Conservation (phyloP, 306 rosid genomes). For the Purshia tridentata region DNA sequence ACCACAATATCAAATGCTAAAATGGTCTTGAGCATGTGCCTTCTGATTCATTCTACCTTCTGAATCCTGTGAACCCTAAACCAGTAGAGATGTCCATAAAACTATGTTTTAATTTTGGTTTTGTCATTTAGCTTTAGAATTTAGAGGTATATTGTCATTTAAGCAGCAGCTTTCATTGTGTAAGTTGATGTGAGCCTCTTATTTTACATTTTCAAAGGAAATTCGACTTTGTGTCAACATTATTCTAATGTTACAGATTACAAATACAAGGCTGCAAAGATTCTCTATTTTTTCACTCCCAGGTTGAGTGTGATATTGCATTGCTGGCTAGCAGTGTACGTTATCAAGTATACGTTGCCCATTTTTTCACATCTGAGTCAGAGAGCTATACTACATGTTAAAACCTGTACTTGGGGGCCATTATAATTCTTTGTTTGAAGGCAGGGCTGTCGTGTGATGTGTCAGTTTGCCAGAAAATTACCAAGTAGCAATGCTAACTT, state of each 20-base stretch:
- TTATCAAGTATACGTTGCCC: neutral
- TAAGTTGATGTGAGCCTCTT: neutral
- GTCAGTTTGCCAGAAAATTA: neutral
- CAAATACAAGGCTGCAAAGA: neutral
- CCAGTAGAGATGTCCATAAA: neutral
- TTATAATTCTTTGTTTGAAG: neutral
- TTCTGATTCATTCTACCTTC: neutral
- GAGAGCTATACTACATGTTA: neutral
- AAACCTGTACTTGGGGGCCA: neutral
- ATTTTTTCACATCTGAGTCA: neutral
- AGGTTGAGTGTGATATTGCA: neutral
- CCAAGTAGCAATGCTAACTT: neutral
- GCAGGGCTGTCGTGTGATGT: neutral
- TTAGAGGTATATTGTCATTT: neutral
- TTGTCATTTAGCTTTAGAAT: neutral
- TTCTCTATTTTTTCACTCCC: no score
- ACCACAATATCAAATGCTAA: neutral
- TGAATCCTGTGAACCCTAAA: no score
- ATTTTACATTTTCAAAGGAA: neutral
- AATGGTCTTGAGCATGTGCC: neutral
- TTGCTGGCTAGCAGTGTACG: neutral
- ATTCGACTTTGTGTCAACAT: neutral
- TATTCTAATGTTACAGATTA: neutral
- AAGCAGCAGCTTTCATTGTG: slow-evolving; percentile 1
- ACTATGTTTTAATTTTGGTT: neutral